Conservation (phyloP, 371 early-diverging fungal genomes). For the Zopfochytrium polystomum region DNA sequence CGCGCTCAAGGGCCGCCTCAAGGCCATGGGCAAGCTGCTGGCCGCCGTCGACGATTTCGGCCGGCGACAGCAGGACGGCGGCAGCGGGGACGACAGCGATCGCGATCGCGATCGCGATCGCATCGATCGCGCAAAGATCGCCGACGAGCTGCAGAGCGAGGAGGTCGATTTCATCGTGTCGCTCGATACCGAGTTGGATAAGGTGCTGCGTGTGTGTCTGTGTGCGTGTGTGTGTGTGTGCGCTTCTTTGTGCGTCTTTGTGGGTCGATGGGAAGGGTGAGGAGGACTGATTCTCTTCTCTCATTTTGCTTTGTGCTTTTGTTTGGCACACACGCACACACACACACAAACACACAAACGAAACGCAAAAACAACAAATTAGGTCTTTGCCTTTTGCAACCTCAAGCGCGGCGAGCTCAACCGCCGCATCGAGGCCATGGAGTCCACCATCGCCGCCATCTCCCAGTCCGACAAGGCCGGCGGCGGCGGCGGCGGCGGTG, state of each 20-base stretch:
- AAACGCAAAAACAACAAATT: no score
- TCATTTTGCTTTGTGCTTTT: no score
- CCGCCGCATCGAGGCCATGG: constrained; percentile 66
- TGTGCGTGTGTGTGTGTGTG: no score
- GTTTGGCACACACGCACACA: no score
- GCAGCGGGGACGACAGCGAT: neutral
- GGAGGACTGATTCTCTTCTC: no score
- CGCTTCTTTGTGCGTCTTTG: no score
- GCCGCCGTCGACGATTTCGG: neutral
- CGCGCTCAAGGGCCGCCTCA: constrained; percentile 70
- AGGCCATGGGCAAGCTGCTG: constrained; percentile 17
- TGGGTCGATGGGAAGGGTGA: no score
- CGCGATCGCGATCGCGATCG: no score
- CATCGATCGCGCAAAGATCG: neutral
- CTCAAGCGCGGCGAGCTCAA: constrained; percentile 79
- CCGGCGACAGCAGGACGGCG: neutral
- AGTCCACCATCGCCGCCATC: constrained; percentile 15
- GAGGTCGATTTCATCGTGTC: no score
- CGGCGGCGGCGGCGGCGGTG: neutral
- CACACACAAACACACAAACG: no score
- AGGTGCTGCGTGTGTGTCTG: no score
- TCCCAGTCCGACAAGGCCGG: neutral
- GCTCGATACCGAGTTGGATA: no score
- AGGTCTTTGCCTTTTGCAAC: constrained; percentile 78
- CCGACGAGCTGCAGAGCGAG: neutral